phyloP scores from a whole-genome alignment of 2,329 filamentous ascomycete species.

The Microcyclospora tardicrescens region DNA sequence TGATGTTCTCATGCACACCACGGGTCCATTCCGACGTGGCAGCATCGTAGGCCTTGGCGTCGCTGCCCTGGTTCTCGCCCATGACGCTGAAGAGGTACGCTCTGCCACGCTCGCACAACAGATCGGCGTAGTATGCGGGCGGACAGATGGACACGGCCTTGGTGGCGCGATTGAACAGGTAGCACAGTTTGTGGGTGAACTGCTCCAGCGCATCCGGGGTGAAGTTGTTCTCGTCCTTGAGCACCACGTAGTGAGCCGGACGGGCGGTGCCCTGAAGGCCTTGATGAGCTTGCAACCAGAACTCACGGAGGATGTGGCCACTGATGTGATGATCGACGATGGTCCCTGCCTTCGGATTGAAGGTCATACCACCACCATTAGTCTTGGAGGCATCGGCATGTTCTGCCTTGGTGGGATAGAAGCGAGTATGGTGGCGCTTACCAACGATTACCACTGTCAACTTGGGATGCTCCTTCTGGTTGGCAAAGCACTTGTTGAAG shows the following conservation, averaged over 20 bases:
- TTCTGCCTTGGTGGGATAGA: conserved; percentile 51
- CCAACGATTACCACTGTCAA: conserved; percentile 65
- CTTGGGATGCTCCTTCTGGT: conserved; percentile 31
- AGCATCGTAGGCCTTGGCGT: not conserved
- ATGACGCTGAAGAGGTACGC: conserved; percentile 51
- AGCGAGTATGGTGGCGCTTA: conserved; percentile 75
- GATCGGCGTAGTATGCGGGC: not conserved
- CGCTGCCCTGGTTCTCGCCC: conserved; percentile 19
- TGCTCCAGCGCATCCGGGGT: not conserved
- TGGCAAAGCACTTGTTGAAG: conserved; percentile 40
- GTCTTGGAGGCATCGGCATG: conserved; percentile 25
- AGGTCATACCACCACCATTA: not conserved
- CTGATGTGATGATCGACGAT: not conserved
- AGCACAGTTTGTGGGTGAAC: not conserved
- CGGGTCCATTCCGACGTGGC: conserved; percentile 8
- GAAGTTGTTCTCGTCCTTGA: conserved; percentile 27
- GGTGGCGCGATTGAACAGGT: not conserved
- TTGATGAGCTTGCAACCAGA: not conserved
- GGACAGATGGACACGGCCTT: not conserved
- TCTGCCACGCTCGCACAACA: conserved; percentile 49
- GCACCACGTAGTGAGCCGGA: conserved; percentile 63
- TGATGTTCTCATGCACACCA: conserved; percentile 10
- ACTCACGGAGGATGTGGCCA: not conserved
- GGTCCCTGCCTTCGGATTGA: not conserved
- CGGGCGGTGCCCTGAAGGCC: conserved; percentile 61